A percentile compares a stretch with the other conserved stretches of the same genome.
Evolutionary conservation across 164 flowering plant species (phyloP).

Genomic region (Aristolochia fimbriata): DNA sequence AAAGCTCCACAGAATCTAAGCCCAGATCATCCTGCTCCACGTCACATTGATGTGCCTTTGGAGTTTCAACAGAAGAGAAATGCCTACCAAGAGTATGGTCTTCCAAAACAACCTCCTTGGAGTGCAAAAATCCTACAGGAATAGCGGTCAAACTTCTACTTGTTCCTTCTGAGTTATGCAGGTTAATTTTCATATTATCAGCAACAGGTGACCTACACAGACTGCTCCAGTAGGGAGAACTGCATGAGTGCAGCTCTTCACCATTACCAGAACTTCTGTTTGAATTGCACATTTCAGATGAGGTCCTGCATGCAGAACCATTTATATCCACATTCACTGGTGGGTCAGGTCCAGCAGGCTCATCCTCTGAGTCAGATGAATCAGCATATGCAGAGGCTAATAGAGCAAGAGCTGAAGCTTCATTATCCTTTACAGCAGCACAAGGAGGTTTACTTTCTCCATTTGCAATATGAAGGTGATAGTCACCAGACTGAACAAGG

Average conservation of each 20-base stretch:
- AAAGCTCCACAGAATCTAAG: constrained; percentile 1
- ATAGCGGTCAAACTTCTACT: constrained; percentile 16
- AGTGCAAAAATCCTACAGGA: constrained; percentile 6
- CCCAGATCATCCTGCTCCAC: constrained; percentile 10
- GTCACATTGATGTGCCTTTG: constrained; percentile 6
- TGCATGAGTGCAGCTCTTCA: not conserved
- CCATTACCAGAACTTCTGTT: constrained; percentile 2
- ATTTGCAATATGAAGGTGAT: constrained; percentile 21
- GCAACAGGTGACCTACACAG: too few species aligned
- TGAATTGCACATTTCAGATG: constrained; percentile 14
- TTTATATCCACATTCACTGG: constrained; percentile 17
- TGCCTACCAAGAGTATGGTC: constrained; percentile 3
- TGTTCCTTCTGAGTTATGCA: constrained; percentile 17
- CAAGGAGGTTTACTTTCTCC: constrained; percentile 18
- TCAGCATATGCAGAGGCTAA: constrained; percentile 71
- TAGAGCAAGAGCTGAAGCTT: constrained; percentile 60
- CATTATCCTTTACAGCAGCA: constrained; percentile 21
- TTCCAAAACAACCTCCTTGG: not conserved
- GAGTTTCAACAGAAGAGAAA: constrained; percentile 3
- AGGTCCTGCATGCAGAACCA: constrained; percentile 16
- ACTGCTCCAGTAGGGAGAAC: not conserved
- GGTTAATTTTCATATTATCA: constrained; percentile 4
- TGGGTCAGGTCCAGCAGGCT: constrained; percentile 26
- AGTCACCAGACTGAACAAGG: constrained; percentile 33
- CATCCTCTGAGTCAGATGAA: constrained; percentile 86